Conservation (phyloP, 495 filamentous ascomycete genomes). For the Penicillium lividum region DNA sequence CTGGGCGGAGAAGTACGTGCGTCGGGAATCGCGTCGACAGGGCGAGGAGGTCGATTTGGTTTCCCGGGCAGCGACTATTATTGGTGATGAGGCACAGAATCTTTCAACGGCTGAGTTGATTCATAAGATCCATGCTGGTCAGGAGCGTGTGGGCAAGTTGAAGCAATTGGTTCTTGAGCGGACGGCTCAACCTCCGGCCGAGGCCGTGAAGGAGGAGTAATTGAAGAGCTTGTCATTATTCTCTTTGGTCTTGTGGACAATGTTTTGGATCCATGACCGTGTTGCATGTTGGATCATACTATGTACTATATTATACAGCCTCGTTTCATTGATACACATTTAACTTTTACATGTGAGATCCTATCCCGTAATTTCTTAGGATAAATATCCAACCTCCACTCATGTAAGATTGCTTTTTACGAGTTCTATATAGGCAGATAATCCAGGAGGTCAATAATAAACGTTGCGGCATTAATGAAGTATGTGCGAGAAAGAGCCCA, state of each 20-base stretch:
- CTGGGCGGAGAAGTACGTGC: conserved; percentile 51
- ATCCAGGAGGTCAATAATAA: not conserved
- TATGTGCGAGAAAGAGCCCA: conserved; percentile 24
- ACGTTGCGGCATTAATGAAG: conserved; percentile 21
- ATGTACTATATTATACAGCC: conserved; percentile 28
- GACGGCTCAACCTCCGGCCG: conserved; percentile 2
- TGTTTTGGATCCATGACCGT: conserved; percentile 18
- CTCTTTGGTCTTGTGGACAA: conserved; percentile 7
- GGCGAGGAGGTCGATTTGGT: conserved; percentile 26
- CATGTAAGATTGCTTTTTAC: not conserved
- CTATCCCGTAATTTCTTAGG: not conserved
- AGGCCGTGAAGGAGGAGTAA: not conserved
- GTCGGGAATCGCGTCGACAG: conserved; percentile 40
- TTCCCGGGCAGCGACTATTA: conserved; percentile 1
- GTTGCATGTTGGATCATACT: conserved; percentile 18
- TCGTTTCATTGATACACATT: conserved; percentile 9
- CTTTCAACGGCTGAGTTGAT: conserved; percentile 25
- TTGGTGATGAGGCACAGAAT: conserved; percentile 5
- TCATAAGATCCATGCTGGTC: conserved; percentile 21
- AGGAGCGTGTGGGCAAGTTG: conserved; percentile 30
- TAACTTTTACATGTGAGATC: not conserved
- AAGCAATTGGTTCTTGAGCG: conserved; percentile 28
- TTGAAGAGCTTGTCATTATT: not conserved
- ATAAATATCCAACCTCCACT: too few relatives aligned
- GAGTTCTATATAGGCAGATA: not conserved